Evolutionary conservation across 2,329 filamentous ascomycete genomes (phyloP).

Genomic region (Knoxdaviesia proteae): DNA sequence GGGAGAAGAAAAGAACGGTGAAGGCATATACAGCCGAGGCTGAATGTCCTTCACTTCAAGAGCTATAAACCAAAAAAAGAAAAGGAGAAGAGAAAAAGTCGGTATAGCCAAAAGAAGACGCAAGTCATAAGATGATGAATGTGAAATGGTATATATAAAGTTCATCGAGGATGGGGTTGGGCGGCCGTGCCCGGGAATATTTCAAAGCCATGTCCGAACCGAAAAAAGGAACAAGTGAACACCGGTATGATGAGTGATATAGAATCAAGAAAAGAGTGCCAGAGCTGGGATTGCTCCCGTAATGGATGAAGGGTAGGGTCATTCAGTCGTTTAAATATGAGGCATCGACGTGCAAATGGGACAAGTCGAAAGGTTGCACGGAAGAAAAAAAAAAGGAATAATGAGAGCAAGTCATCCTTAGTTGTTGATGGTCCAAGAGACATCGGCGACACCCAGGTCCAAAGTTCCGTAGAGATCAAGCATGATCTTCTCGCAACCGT

Average conservation of each 20-base stretch:
- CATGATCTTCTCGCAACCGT: constrained; percentile 38
- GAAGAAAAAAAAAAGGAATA: not conserved
- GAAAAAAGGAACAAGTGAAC: not conserved
- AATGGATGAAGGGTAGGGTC: too few species aligned
- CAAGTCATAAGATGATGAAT: not conserved
- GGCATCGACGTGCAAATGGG: too few species aligned
- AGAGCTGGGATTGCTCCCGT: too few species aligned
- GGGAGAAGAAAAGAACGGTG: too few species aligned
- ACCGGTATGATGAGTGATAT: too few species aligned
- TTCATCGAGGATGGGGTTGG: not conserved
- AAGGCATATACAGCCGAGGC: too few species aligned
- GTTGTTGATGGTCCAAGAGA: constrained; percentile 25
- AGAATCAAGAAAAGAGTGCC: too few species aligned
- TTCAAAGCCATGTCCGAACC: not conserved
- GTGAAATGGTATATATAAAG: not conserved
- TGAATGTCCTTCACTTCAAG: too few species aligned
- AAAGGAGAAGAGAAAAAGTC: not conserved
- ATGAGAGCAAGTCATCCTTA: constrained; percentile 7
- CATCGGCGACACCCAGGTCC: constrained; percentile 18
- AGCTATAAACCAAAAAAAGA: not conserved
- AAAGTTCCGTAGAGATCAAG: constrained; percentile 25
- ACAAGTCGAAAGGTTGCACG: not conserved
- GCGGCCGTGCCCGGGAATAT: not conserved
- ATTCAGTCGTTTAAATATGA: too few species aligned
- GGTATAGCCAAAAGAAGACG: not conserved